These are phyloP conservation scores for Atalantia buxifolia DNA, from an alignment of 345 rosid genomes.

Conservation along the genomic window DNA sequence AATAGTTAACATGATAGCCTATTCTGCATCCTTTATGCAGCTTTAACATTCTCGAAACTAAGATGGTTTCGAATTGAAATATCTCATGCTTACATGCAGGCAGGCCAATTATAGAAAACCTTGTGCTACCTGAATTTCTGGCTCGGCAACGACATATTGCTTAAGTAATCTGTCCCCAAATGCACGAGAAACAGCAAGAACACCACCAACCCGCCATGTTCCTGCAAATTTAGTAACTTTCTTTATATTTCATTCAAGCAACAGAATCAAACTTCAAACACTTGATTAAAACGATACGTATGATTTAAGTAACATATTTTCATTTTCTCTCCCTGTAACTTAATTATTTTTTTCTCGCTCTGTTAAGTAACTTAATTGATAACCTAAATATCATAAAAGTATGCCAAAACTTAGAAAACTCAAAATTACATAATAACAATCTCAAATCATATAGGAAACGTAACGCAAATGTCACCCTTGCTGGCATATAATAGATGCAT, in stretches of 20 bases:
- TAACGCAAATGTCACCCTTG: neutral
- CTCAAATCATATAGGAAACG: neutral
- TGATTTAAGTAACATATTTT: neutral
- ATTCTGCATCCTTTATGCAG: neutral
- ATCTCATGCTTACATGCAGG: neutral
- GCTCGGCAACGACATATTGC: slow-evolving; percentile 62
- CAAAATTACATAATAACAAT: neutral
- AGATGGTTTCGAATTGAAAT: neutral
- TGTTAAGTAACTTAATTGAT: too few relatives aligned
- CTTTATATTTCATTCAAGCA: neutral
- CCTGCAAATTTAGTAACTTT: slow-evolving; percentile 19
- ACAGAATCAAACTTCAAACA: neutral
- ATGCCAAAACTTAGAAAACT: neutral
- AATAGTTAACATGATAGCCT: neutral
- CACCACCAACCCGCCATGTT: slow-evolving; percentile 49
- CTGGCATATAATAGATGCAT: neutral
- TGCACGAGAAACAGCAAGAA: slow-evolving; percentile 66
- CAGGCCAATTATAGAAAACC: neutral
- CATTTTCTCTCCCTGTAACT: too few relatives aligned
- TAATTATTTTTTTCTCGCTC: too few relatives aligned
- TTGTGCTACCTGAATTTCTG: slow-evolving; percentile 56
- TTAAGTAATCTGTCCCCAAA: slow-evolving; percentile 59
- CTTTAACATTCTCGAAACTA: neutral
- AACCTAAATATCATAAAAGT: neutral
- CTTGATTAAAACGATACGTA: neutral